phyloP scores from a whole-genome alignment of 2,329 filamentous ascomycete species.

The Ilyonectria mors-panacis region DNA sequence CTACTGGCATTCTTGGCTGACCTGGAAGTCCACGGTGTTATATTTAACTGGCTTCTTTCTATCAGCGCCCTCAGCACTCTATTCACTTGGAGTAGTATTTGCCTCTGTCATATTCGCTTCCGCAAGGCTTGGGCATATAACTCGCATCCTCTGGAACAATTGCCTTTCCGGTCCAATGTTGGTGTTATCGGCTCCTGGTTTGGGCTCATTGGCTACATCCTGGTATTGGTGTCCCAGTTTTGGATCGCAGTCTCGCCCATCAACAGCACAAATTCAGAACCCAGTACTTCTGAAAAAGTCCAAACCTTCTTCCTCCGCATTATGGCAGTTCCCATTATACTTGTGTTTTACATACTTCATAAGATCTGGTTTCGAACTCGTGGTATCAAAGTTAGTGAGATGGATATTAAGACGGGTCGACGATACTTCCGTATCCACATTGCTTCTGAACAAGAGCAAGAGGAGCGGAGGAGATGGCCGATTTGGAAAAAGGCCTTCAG shows the following conservation, averaged over 20 bases:
- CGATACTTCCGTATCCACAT: slow-evolving; percentile 86
- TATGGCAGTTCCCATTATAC: slow-evolving; percentile 78
- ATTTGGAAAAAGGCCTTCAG: slow-evolving; percentile 83
- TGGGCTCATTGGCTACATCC: slow-evolving; percentile 81
- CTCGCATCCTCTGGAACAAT: slow-evolving; percentile 78
- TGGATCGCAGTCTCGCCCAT: slow-evolving; percentile 88
- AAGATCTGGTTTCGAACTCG: slow-evolving; percentile 81
- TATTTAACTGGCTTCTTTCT: slow-evolving; percentile 85
- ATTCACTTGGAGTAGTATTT: slow-evolving; percentile 88
- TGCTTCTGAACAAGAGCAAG: slow-evolving; percentile 82
- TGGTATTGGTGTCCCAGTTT: slow-evolving; percentile 88
- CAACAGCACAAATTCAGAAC: slow-evolving; percentile 58
- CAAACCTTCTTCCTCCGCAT: slow-evolving; percentile 81
- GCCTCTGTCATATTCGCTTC: slow-evolving; percentile 91
- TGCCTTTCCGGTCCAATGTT: slow-evolving; percentile 85
- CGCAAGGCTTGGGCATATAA: slow-evolving; percentile 79
- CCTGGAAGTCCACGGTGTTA: slow-evolving; percentile 68
- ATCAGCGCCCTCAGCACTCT: slow-evolving; percentile 81
- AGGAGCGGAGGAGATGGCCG: slow-evolving; percentile 80
- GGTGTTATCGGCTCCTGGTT: slow-evolving; percentile 85
- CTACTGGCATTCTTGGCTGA: slow-evolving; percentile 85
- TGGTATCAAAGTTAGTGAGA: slow-evolving; percentile 78
- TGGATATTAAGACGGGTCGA: slow-evolving; percentile 89
- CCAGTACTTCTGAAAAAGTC: slow-evolving; percentile 62
- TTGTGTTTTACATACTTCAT: slow-evolving; percentile 78